Conservation (phyloP, 257 asterid species). For the Paulownia fortunei region DNA sequence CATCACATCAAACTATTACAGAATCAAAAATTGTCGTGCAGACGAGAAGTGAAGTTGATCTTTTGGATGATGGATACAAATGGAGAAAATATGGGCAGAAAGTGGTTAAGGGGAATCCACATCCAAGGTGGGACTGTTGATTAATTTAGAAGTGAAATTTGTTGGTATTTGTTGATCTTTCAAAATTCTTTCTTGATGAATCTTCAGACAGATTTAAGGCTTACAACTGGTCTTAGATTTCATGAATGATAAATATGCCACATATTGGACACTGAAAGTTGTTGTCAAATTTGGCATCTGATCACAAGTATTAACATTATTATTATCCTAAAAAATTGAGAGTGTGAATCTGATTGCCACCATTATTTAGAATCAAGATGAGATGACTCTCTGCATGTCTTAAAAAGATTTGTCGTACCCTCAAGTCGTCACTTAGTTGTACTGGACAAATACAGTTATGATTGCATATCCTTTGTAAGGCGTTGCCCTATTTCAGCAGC, state of each 20-base stretch:
- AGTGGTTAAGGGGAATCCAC: conserved; percentile 87
- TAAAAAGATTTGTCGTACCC: background rate
- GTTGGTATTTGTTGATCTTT: conserved; percentile 7
- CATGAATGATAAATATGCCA: background rate
- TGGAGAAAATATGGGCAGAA: conserved; percentile 98
- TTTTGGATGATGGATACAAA: conserved; percentile 85
- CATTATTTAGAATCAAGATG: background rate
- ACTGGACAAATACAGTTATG: no score
- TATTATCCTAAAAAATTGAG: background rate
- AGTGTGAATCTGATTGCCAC: background rate
- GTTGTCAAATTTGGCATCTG: background rate
- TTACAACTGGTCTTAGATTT: background rate
- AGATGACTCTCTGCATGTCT: background rate
- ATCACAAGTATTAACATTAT: background rate
- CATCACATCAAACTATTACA: conserved; percentile 70
- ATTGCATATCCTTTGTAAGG: no score
- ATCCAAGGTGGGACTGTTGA: conserved; percentile 69
- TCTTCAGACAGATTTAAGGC: background rate
- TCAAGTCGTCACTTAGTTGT: no score
- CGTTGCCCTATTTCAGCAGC: no score
- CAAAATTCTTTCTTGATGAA: background rate
- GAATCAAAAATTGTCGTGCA: conserved; percentile 92
- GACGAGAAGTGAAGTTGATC: conserved; percentile 93
- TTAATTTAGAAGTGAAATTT: background rate
- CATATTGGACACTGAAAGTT: background rate